Evolutionary conservation across 768 basidiomycete genomes (phyloP), one percentile per base, ranked within the genome.

Genomic region (Podaxis carcinomalis): DNA sequence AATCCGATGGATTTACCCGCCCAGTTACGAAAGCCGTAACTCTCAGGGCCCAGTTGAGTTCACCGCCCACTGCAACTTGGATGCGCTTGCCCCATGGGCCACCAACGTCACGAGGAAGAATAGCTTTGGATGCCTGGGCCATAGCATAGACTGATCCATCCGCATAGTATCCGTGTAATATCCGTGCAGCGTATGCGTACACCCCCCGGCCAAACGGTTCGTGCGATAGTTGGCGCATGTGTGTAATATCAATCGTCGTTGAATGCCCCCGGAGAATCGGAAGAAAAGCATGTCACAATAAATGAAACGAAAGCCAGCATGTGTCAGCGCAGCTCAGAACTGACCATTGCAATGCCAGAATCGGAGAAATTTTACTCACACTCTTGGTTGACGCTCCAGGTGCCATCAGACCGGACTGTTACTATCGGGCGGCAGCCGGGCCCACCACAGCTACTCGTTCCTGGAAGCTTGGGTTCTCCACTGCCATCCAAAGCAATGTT

Each of bases 101-200:
- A 5, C 82, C 83, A 3, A 68, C 67, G 57, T 91, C 89, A 50
- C 82, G 81, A 1, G 89, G 89, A 14, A 88, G 74, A 50, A 86
- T 80, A 11, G 87, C 89, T 70, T 88, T 88, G 21, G 86, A 87
- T 1, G 84, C 82, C 42, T 90, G 88, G 3, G 85, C 86, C 83
- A 90, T 83, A 1, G 82, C 69, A 63, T 88, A 90, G 72, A 85
- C 83, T 85, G 47, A 28, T 49, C 59, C 35, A 53, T 40, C 36
- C 19, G 42, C 19, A n/a, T n/a, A 19, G 19, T n/a, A 16, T 19
- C 32, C 32, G n/a, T 40, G n/a, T 19, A n/a, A 14, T 16, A n/a
- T 6, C 19, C 19, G 16, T 44, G 3, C 19, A 14, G 19, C 21
- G n/a, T 19, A 7, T n/a, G 42, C 16, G 2, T 19, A 16, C 6